Conservation (phyloP, 768 basidiomycete species). For the Mrakia hoshinonis region DNA sequence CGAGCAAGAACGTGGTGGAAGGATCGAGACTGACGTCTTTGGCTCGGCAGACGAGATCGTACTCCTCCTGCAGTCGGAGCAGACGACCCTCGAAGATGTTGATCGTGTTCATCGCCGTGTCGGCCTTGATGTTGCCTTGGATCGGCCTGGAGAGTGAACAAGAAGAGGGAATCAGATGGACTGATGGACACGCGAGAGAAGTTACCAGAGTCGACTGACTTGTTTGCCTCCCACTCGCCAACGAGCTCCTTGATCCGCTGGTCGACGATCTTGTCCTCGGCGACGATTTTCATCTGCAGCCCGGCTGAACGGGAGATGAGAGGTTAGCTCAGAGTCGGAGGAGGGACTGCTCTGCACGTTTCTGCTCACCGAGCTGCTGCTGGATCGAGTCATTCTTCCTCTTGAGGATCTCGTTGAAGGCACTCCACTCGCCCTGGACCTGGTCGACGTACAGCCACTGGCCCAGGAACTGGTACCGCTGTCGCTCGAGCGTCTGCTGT, state of each 20-base stretch:
- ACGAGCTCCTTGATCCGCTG: slow-evolving; percentile 87
- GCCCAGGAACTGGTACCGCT: slow-evolving; percentile 89
- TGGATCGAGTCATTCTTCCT: slow-evolving; percentile 97
- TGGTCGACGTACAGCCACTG: slow-evolving; percentile 99
- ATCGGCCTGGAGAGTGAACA: slow-evolving; percentile 53
- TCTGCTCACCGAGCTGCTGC: slow-evolving; percentile 79
- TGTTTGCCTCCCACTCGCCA: slow-evolving; percentile 87
- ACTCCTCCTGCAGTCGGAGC: slow-evolving; percentile 81
- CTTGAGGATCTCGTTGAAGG: slow-evolving; percentile 94
- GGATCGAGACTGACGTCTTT: slow-evolving; percentile 52
- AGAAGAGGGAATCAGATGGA: background rate
- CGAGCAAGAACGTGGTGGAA: background rate
- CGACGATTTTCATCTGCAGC: slow-evolving; percentile 97
- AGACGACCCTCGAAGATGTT: slow-evolving; percentile 90
- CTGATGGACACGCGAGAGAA: background rate
- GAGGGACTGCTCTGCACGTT: background rate
- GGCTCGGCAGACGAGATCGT: slow-evolving; percentile 86
- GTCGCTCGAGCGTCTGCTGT: slow-evolving; percentile 93
- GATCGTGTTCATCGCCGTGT: slow-evolving; percentile 91
- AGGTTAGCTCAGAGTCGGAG: background rate
- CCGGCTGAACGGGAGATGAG: slow-evolving; percentile 54
- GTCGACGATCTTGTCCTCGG: slow-evolving; percentile 96
- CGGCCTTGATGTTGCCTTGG: slow-evolving; percentile 91
- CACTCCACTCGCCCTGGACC: slow-evolving; percentile 93
- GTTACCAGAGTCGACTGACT: slow-evolving; percentile 40